These are phyloP conservation scores for Pinus tabuliformis DNA, from an alignment of 75 land plant species.

Conservation along the genomic window DNA sequence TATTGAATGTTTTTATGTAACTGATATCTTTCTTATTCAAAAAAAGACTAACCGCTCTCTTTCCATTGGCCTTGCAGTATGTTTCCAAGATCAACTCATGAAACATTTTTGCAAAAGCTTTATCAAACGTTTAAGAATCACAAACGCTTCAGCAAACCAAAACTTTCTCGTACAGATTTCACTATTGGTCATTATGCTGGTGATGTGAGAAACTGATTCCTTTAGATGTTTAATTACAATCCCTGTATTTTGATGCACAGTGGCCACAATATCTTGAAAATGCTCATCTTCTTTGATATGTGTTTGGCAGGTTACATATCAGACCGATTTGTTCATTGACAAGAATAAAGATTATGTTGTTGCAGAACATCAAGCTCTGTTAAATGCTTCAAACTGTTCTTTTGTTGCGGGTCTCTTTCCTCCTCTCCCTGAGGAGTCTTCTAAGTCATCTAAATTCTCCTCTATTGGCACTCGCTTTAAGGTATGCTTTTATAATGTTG, in stretches of 20 bases:
- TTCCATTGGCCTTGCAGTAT: constrained; percentile 49
- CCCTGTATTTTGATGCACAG: background rate
- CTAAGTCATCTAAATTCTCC: constrained; percentile 91
- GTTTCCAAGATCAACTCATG: constrained; percentile 99
- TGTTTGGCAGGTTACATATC: constrained; percentile 85
- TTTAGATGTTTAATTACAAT: background rate
- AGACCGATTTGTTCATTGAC: constrained; percentile 91
- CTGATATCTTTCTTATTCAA: background rate
- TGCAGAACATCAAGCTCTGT: constrained; percentile 95
- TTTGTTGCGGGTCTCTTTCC: constrained; percentile 91
- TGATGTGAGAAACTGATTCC: constrained; percentile 60
- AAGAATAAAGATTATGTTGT: constrained; percentile 99
- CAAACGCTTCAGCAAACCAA: constrained; percentile 95
- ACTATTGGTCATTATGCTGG: constrained; percentile 97
- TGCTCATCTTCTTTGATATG: background rate
- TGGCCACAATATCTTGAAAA: background rate
- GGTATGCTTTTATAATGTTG: constrained; percentile 28
- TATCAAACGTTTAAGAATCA: constrained; percentile 89
- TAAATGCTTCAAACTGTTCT: constrained; percentile 77
- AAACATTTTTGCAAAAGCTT: constrained; percentile 93
- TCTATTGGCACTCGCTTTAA: constrained; percentile 96
- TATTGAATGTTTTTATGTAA: too few species aligned
- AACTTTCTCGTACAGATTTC: constrained; percentile 91
- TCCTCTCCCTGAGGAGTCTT: constrained; percentile 68
- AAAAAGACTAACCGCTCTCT: background rate